Conservation (phyloP, 257 asterid genomes). For the Penstemon newberryi region DNA sequence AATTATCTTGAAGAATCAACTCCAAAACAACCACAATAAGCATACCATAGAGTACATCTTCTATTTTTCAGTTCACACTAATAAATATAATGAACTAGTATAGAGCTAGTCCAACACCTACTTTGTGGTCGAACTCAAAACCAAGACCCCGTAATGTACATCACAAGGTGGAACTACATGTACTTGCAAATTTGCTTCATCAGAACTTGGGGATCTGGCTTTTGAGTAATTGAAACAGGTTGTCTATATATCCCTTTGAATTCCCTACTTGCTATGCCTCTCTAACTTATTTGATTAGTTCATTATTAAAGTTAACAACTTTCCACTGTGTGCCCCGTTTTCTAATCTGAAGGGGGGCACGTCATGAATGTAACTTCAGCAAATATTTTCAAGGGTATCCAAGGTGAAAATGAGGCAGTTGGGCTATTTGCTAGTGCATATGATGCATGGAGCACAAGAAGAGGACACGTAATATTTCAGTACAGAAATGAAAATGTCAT, state of each 20-base stretch:
- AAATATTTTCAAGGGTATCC: not conserved
- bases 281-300: not conserved
- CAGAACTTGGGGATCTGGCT: not conserved
- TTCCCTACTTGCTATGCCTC: constrained; percentile 1
- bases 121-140: too few relatives aligned
- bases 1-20: not conserved
- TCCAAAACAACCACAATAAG: constrained; percentile 7
- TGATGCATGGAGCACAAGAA: not conserved
- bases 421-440: not conserved
- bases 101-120: too few relatives aligned
- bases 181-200: too few relatives aligned
- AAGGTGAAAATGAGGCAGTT: not conserved
- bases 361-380: constrained; percentile 1
- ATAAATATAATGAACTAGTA: too few relatives aligned
- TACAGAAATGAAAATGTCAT: constrained; percentile 1
- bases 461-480: not conserved
- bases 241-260: not conserved
- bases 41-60: constrained; percentile 16
- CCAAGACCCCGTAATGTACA: too few relatives aligned
- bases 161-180: too few relatives aligned
- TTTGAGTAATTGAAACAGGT: not conserved
- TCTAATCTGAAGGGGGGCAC: not conserved
- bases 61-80: not conserved
- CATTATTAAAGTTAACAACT: not conserved
- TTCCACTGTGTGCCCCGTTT: not conserved